Conservation (phyloP, 257 asterid species). For the Misopates orontium region DNA sequence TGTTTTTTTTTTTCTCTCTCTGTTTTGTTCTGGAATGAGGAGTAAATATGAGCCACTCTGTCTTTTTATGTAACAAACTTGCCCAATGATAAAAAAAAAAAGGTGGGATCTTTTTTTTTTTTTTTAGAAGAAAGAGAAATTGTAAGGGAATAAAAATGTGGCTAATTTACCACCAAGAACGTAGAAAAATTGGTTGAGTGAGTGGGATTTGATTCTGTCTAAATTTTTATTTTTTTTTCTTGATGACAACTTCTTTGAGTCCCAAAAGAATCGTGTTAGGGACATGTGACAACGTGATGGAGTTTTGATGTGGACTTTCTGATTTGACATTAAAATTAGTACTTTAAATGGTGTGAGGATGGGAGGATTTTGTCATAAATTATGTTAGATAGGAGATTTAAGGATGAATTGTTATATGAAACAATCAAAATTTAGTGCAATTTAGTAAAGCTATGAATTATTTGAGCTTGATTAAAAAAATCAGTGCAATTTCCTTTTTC, state of each 20-base stretch:
- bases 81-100: background rate
- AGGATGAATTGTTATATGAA: too few relatives aligned
- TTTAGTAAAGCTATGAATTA: too few relatives aligned
- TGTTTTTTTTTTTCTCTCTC: background rate
- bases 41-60: constrained; percentile 23
- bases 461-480: too few relatives aligned
- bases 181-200: constrained; percentile 1
- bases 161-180: constrained; percentile 10
- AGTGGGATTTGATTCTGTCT: constrained; percentile 4
- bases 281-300: constrained; percentile 29
- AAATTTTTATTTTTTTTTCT: background rate
- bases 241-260: background rate
- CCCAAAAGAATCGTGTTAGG: constrained; percentile 10
- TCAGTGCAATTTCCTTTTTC: too few relatives aligned
- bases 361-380: too few relatives aligned
- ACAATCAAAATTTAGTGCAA: too few relatives aligned
- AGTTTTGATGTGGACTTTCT: constrained; percentile 23
- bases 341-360: too few relatives aligned
- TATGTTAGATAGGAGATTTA: too few relatives aligned
- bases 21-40: background rate
- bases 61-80: background rate
- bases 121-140: background rate
- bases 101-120: constrained; percentile 22
- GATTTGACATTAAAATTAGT: background rate
- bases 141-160: background rate